A percentile compares a stretch with the other conserved stretches of the same genome.
Evolutionary conservation across 495 filamentous ascomycete genomes (phyloP).

Genomic region (Penicillium canariense): DNA sequence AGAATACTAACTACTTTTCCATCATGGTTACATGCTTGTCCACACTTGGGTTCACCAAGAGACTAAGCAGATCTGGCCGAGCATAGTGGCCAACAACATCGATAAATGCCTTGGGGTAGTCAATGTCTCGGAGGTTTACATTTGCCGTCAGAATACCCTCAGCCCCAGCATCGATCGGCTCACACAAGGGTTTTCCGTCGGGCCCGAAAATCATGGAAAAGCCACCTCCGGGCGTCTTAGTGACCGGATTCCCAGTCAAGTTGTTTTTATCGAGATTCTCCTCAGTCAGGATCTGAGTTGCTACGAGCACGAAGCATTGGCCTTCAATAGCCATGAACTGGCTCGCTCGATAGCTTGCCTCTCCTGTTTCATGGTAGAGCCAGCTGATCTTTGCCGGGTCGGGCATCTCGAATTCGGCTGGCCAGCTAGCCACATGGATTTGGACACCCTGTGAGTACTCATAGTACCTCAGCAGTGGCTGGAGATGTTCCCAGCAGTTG

Average conservation of each 20-base stretch:
- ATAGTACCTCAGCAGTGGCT: constrained; percentile 60
- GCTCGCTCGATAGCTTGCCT: too few species aligned
- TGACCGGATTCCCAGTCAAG: constrained; percentile 19
- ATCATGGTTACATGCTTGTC: background rate
- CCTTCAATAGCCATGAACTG: constrained; percentile 28
- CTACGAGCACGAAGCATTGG: constrained; percentile 21
- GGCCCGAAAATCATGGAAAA: constrained; percentile 32
- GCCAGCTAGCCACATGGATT: constrained; percentile 62
- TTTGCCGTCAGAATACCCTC: constrained; percentile 35
- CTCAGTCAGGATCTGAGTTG: constrained; percentile 16
- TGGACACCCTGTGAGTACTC: constrained; percentile 48
- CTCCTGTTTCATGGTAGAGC: too few species aligned
- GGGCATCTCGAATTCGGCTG: constrained; percentile 38
- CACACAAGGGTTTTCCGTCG: constrained; percentile 25
- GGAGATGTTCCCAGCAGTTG: constrained; percentile 58
- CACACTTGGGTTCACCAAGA: too few species aligned
- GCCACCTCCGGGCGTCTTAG: constrained; percentile 28
- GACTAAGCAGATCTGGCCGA: constrained; percentile 34
- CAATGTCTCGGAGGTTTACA: constrained; percentile 31
- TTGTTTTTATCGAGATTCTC: constrained; percentile 27
- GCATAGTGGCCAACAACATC: constrained; percentile 35
- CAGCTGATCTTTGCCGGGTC: too few species aligned
- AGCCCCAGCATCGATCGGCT: constrained; percentile 13
- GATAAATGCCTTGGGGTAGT: constrained; percentile 25
- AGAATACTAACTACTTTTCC: background rate